Conservation (phyloP, 805 yeast genomes). For the Cyberlindnera mycetangii region DNA sequence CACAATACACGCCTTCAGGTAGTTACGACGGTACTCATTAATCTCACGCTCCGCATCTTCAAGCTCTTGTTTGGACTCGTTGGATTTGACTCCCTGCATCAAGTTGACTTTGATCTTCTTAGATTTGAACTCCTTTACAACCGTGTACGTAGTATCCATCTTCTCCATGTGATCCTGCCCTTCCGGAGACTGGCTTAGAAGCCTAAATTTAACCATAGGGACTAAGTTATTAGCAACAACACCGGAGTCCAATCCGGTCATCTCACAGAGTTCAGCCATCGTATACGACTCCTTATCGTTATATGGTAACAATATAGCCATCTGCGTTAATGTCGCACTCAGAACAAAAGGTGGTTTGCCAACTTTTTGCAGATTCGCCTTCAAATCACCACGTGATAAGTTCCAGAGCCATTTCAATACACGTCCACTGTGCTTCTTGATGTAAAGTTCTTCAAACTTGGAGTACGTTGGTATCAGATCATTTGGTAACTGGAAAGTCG, state of each 20-base stretch:
- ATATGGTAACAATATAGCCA: constrained; percentile 82
- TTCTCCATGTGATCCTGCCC: constrained; percentile 50
- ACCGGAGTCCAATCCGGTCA: constrained; percentile 64
- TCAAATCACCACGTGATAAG: constrained; percentile 86
- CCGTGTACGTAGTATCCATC: constrained; percentile 59
- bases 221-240: constrained; percentile 71
- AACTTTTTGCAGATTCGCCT: constrained; percentile 77
- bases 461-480: constrained; percentile 63
- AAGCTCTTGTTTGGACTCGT: constrained; percentile 63
- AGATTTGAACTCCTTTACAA: constrained; percentile 80
- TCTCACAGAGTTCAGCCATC: constrained; percentile 55
- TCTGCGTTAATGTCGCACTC: constrained; percentile 80
- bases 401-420: constrained; percentile 96
- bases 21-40: constrained; percentile 80
- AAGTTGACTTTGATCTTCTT: constrained; percentile 83
- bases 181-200: constrained; percentile 64
- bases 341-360: constrained; percentile 80
- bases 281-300: constrained; percentile 65
- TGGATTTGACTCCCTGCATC: constrained; percentile 49
- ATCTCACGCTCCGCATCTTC: constrained; percentile 78
- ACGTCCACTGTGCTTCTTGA: constrained; percentile 78
- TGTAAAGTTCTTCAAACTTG: constrained; percentile 65
- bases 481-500: constrained; percentile 56
- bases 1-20: constrained; percentile 89
- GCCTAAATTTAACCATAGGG: constrained; percentile 76